Evolutionary conservation across 192 early-diverging fungal species (phyloP), one percentile per base, ranked within the genome.

Genomic region (Helicostylum pulchrum): DNA sequence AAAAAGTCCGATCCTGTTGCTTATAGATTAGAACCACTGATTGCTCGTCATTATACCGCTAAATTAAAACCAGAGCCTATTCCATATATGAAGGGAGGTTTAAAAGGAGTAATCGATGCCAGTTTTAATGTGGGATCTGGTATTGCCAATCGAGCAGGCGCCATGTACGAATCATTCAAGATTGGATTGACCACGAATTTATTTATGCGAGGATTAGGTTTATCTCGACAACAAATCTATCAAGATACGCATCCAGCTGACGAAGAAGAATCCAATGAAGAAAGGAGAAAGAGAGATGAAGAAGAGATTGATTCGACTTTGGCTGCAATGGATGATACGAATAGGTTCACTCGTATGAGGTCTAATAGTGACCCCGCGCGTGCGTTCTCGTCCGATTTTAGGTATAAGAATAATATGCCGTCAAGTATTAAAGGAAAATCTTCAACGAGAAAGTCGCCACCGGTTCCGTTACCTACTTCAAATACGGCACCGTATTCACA

Each of bases 41-140:
- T 92, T 44, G 67, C 79, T 14, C 77, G 80, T 5, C 68, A 82
- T 14, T 85, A 85, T 43, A 80, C 82, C 43, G 57, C 71, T 1
- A 76, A 71, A 15, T 55, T 81, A 17, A 91, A 91, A 63, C 92
- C 92, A 8, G 86, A 82, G 7, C 78, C 80, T 21, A 80, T 94
- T 39, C 88, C 84, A 9, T 94, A 92, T 58, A 86, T 87, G 53
- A 94, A 94, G 61, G 92, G 92, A 15, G 92, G 92, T 26, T 66
- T 94, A 5, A 91, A 81, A 53, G 82, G 82, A 56, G 75, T 84
- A 8, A 74, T 90, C 21, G 75, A 85, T 48, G 91, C 85, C 6
- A 82, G 89, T 56, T 79, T 84, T 50, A 87, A 91, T 51, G 76
- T 92, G 5, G 73, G 86, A 4, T 82, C 70, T n/a, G 88, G 83